These are phyloP conservation scores for Sisymbrium altissimum DNA, from an alignment of 345 rosid species.

Conservation along the genomic window DNA sequence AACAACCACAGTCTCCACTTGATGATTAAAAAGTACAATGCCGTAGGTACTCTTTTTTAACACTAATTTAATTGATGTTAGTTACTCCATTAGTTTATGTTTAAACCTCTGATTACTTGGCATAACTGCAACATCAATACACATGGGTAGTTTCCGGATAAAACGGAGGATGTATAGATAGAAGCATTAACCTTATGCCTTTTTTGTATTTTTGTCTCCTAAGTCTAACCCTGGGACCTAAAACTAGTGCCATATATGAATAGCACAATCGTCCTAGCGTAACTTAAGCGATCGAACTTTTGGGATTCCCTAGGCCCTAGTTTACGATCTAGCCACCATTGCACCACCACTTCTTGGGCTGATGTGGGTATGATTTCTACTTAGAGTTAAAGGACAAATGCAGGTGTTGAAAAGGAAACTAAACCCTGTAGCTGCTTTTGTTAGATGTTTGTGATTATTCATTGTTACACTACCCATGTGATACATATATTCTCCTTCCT, in stretches of 20 bases:
- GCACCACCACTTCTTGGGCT: not conserved
- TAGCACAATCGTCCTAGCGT: not conserved
- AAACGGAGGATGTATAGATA: not conserved
- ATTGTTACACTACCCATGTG: not conserved
- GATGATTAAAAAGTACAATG: slow-evolving; percentile 34
- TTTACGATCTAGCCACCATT: not conserved
- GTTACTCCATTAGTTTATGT: slow-evolving; percentile 10
- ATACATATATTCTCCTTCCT: not conserved
- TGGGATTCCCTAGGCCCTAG: not conserved
- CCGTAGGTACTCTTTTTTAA: slow-evolving; percentile 25
- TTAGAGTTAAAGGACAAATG: not conserved
- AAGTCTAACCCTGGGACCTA: not conserved
- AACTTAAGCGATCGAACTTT: not conserved
- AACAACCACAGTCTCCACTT: slow-evolving; percentile 27
- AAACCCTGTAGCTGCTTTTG: not conserved
- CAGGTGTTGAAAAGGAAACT: not conserved
- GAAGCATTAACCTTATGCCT: slow-evolving; percentile 12
- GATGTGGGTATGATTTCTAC: not conserved
- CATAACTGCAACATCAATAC: slow-evolving; percentile 24
- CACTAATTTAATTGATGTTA: slow-evolving; percentile 2
- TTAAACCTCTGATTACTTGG: slow-evolving; percentile 23
- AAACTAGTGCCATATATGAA: slow-evolving; percentile 2
- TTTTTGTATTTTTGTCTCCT: not conserved
- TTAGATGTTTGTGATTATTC: not conserved
- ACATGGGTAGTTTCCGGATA: slow-evolving; percentile 26